Conservation (phyloP, 306 rosid genomes). For the Pyrus bretschneideri region DNA sequence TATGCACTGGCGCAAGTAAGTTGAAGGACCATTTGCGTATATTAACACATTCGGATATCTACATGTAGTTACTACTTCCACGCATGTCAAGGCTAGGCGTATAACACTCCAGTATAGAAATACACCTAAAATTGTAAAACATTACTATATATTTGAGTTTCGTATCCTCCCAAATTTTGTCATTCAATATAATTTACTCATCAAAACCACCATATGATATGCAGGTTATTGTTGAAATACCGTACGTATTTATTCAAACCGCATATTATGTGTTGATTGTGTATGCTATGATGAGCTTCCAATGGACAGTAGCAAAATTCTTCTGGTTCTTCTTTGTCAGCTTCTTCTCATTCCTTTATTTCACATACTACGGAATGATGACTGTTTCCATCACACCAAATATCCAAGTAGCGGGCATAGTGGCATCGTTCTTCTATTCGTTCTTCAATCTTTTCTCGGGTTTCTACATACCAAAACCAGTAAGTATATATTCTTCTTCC, state of each 20-base stretch:
- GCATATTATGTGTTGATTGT: conserved; percentile 60
- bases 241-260: conserved; percentile 69
- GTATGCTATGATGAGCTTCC: conserved; percentile 77
- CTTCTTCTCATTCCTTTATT: conserved; percentile 89
- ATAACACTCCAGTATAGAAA: too few relatives aligned
- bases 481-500: conserved; percentile 30
- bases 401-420: conserved; percentile 84
- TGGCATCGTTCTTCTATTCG: conserved; percentile 82
- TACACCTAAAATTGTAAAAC: neutral
- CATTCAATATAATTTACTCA: neutral
- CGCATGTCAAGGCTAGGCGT: neutral
- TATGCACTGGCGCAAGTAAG: conserved; percentile 84
- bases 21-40: neutral
- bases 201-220: neutral
- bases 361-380: conserved; percentile 98
- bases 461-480: conserved; percentile 86
- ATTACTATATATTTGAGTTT: neutral
- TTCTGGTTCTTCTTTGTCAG: conserved; percentile 83
- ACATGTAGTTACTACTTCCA: neutral
- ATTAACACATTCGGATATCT: neutral
- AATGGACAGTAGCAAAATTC: conserved; percentile 77
- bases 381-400: conserved; percentile 90
- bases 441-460: conserved; percentile 94
- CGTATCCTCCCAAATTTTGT: neutral
- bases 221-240: conserved; percentile 75